phyloP scores from a whole-genome alignment of 805 yeast species.

The Peterozyma toletana region DNA sequence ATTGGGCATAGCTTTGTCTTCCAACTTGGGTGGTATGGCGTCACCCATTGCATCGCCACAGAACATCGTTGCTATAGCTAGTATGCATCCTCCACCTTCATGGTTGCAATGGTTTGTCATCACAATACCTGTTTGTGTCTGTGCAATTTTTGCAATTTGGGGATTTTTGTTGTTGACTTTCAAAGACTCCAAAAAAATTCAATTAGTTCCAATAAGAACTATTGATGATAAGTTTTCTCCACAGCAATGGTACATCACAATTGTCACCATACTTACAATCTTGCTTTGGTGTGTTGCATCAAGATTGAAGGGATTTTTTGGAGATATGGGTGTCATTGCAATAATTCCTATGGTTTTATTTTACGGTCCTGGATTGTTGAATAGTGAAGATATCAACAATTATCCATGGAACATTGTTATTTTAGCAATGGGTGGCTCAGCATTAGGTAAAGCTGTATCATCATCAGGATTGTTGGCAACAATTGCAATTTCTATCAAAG shows the following conservation, averaged over 20 bases:
- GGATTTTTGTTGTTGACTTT: slow-evolving; percentile 59
- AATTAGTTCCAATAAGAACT: slow-evolving; percentile 53
- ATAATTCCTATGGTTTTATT: slow-evolving; percentile 84
- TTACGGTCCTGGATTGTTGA: slow-evolving; percentile 83
- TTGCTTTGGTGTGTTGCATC: slow-evolving; percentile 86
- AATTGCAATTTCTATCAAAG: slow-evolving; percentile 66
- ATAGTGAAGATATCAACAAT: slow-evolving; percentile 89
- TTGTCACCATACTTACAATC: slow-evolving; percentile 67
- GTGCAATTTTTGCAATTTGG: slow-evolving; percentile 68
- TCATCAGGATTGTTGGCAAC: slow-evolving; percentile 80
- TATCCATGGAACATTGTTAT: slow-evolving; percentile 96
- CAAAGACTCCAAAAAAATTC: slow-evolving; percentile 40
- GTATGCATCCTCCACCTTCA: slow-evolving; percentile 75
- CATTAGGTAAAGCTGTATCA: slow-evolving; percentile 91
- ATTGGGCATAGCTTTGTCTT: slow-evolving; percentile 87
- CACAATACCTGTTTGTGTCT: slow-evolving; percentile 69
- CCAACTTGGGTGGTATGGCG: slow-evolving; percentile 94
- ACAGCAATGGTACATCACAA: slow-evolving; percentile 68
- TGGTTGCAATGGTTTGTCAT: slow-evolving; percentile 96
- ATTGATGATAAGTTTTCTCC: slow-evolving; percentile 60
- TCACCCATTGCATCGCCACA: slow-evolving; percentile 98
- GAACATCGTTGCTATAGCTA: slow-evolving; percentile 81
- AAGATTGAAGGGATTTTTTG: slow-evolving; percentile 62
- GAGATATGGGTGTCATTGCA: slow-evolving; percentile 97
- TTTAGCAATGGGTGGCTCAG: slow-evolving; percentile 96